These are phyloP conservation scores for Zangia roseola DNA, from an alignment of 768 basidiomycete species.

Conservation along the genomic window DNA sequence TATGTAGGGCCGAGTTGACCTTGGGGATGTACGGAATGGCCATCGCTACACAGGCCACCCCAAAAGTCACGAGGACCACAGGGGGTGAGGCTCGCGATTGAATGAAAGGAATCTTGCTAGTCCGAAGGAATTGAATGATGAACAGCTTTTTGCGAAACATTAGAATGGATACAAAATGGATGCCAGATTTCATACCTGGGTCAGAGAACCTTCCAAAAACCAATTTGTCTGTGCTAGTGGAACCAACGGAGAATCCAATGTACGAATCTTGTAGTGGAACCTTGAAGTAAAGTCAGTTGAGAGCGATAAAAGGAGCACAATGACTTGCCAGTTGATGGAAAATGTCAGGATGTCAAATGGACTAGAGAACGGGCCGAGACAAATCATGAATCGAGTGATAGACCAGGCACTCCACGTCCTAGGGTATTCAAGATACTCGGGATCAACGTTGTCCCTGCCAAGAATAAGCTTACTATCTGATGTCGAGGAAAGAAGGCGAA, in stretches of 20 bases:
- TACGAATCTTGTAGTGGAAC: slow-evolving; percentile 33
- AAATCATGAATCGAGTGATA: slow-evolving; percentile 37
- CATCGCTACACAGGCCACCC: slow-evolving; percentile 32
- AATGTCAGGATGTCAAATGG: slow-evolving; percentile 35
- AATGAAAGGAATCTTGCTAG: slow-evolving; percentile 30
- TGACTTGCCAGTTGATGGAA: slow-evolving; percentile 31
- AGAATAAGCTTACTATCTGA: slow-evolving; percentile 6
- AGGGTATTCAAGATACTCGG: slow-evolving; percentile 33
- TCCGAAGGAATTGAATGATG: slow-evolving; percentile 33
- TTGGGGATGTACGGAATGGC: slow-evolving; percentile 35
- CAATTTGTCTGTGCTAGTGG: slow-evolving; percentile 36
- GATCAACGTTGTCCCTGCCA: slow-evolving; percentile 37
- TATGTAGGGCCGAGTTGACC: slow-evolving; percentile 25
- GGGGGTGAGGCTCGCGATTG: slow-evolving; percentile 31
- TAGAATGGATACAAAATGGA: not conserved
- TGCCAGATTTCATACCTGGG: slow-evolving; percentile 27
- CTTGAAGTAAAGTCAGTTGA: slow-evolving; percentile 9
- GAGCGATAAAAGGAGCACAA: not conserved
- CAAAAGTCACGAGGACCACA: slow-evolving; percentile 30
- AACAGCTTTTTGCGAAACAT: slow-evolving; percentile 24
- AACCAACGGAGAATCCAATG: slow-evolving; percentile 26
- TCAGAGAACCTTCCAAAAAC: slow-evolving; percentile 37
- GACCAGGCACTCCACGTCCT: slow-evolving; percentile 34
- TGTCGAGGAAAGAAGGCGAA: slow-evolving; percentile 5
- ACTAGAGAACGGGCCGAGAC: slow-evolving; percentile 36